These are phyloP conservation scores for Cnidoscolus chayamansa DNA, from an alignment of 441 rosid species.

Conservation along the genomic window DNA sequence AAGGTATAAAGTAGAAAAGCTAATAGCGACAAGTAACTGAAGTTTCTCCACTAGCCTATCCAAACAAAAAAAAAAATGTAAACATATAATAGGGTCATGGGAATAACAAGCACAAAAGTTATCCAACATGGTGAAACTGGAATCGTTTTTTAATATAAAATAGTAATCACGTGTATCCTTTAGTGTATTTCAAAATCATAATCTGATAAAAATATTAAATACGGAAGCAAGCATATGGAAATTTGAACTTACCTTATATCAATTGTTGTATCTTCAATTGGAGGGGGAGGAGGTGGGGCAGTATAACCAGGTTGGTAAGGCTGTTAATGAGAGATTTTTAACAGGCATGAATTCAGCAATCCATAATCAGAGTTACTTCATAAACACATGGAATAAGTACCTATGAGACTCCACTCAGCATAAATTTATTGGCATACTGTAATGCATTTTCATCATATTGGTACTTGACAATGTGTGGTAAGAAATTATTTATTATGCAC, in stretches of 20 bases:
- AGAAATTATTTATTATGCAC: background rate
- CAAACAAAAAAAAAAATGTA: background rate
- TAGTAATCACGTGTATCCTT: background rate
- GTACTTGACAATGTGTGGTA: no score
- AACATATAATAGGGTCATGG: background rate
- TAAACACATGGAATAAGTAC: background rate
- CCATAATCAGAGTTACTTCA: background rate
- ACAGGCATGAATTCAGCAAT: background rate
- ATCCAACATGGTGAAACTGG: background rate
- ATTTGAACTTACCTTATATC: constrained; percentile 64
- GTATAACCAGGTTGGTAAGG: constrained; percentile 68
- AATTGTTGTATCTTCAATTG: constrained; percentile 61
- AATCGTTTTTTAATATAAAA: background rate
- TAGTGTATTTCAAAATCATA: background rate
- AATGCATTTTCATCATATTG: background rate
- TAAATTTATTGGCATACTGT: background rate
- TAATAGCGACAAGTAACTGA: background rate
- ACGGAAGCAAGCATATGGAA: background rate
- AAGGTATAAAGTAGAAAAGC: background rate
- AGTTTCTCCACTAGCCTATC: background rate
- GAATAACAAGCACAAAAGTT: background rate
- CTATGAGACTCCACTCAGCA: background rate
- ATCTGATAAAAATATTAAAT: background rate
- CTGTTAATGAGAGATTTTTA: constrained; percentile 27
- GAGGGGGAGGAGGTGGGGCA: constrained; percentile 55